These are phyloP conservation scores for Eucalyptus cloeziana DNA, from an alignment of 345 rosid species.

Conservation along the genomic window DNA sequence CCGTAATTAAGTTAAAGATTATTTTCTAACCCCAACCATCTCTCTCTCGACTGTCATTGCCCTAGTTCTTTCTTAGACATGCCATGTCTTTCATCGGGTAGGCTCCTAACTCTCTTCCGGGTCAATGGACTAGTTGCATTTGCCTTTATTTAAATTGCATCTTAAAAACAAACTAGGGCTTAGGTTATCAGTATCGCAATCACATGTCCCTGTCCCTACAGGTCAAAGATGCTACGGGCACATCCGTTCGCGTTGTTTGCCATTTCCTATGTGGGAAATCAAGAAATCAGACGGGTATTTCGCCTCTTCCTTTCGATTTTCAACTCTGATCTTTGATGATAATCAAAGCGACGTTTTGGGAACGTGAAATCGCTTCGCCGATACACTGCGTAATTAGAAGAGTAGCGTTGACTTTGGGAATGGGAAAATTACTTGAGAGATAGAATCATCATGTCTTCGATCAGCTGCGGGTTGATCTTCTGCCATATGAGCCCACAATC, in stretches of 20 bases:
- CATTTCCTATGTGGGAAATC: background rate
- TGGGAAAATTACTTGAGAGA: background rate
- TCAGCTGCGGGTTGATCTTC: background rate
- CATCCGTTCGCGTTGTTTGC: background rate
- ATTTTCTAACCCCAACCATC: background rate
- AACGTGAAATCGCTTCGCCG: background rate
- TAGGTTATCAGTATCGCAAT: background rate
- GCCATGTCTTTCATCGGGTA: background rate
- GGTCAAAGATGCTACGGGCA: background rate
- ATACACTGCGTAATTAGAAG: background rate
- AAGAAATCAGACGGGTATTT: background rate
- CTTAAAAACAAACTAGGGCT: background rate
- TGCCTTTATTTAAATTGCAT: background rate
- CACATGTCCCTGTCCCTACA: background rate
- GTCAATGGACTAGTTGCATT: background rate
- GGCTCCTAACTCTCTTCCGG: background rate
- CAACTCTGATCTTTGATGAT: background rate
- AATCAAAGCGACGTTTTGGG: background rate
- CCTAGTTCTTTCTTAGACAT: background rate
- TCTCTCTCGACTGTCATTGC: background rate
- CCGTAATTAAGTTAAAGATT: background rate
- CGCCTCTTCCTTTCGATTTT: background rate
- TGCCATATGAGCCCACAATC: background rate
- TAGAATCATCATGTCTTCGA: background rate
- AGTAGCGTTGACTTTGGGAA: background rate